A percentile compares a stretch with the other conserved stretches of the same genome.
These are phyloP conservation scores for Cylindricascospora bacillispora DNA, from an alignment of 1,139 yeast genomes.

Conservation along the genomic window DNA sequence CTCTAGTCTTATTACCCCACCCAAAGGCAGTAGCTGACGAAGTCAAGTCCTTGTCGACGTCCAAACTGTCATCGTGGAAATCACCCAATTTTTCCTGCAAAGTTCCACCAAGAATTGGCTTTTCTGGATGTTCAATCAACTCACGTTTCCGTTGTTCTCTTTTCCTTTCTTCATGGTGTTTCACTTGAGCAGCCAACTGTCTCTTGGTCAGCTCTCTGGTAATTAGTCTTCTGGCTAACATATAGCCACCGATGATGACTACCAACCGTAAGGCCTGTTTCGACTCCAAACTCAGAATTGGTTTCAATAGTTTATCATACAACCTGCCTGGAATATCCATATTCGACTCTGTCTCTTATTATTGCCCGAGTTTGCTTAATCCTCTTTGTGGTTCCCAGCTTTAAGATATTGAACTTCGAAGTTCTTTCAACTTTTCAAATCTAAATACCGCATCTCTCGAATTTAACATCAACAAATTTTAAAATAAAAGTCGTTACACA, in stretches of 20 bases:
- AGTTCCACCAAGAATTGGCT: too few species aligned
- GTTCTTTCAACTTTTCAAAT: too few species aligned
- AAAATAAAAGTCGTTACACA: too few species aligned
- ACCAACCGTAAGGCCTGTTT: constrained; percentile 28
- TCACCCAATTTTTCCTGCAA: too few species aligned
- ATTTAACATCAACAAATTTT: too few species aligned
- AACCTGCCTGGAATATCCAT: constrained; percentile 1
- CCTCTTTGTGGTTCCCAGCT: too few species aligned
- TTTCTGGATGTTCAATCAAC: constrained; percentile 29
- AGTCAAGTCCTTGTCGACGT: constrained; percentile 24
- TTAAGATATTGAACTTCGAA: too few species aligned
- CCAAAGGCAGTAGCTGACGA: constrained; percentile 38
- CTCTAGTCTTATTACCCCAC: constrained; percentile 68
- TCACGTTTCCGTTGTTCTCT: constrained; percentile 31
- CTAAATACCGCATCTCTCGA: too few species aligned
- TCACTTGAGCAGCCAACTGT: constrained; percentile 40
- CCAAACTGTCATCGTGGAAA: constrained; percentile 5
- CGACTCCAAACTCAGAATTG: constrained; percentile 2
- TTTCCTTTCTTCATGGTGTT: constrained; percentile 29
- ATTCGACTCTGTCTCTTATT: too few species aligned
- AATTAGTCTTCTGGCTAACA: constrained; percentile 31
- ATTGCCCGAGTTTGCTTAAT: too few species aligned
- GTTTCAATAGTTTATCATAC: constrained; percentile 1
- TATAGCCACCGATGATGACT: constrained; percentile 35
- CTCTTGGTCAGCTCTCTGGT: constrained; percentile 34